Percentiles rank a stretch among this genome's conserved stretches.
phyloP scores from a whole-genome alignment of 257 asterid genomes.

The Scutellaria minor region DNA sequence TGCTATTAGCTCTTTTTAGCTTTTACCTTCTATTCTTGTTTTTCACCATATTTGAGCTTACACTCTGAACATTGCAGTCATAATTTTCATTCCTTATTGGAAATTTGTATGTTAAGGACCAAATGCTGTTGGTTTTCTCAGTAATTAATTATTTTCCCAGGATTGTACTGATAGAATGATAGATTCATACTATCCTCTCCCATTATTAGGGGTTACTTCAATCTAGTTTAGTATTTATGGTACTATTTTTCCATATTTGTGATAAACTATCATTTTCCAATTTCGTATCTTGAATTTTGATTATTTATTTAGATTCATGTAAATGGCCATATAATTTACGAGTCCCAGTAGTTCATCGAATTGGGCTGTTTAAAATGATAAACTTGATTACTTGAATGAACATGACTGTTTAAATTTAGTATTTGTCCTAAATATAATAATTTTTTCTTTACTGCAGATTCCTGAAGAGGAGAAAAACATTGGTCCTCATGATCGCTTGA shows the following conservation, averaged over 20 bases:
- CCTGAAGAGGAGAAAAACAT: constrained; percentile 75
- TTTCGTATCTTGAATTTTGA: background rate
- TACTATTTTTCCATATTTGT: constrained; percentile 17
- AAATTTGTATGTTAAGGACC: constrained; percentile 10
- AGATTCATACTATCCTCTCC: constrained; percentile 19
- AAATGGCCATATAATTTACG: background rate
- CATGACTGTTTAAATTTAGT: background rate
- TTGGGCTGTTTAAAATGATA: too few species aligned
- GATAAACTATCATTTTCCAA: background rate
- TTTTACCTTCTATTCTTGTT: background rate
- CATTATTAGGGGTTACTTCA: background rate
- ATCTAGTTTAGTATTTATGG: background rate
- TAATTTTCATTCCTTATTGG: background rate
- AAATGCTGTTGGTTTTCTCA: background rate
- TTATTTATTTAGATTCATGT: background rate
- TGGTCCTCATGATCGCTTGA: constrained; percentile 60
- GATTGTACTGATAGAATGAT: background rate
- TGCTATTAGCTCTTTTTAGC: background rate
- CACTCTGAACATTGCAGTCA: background rate
- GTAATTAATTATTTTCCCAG: background rate
- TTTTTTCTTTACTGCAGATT: constrained; percentile 47
- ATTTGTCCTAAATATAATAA: background rate
- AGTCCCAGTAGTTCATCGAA: background rate
- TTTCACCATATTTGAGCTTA: constrained; percentile 14
- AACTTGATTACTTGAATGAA: background rate